These are phyloP conservation scores for Calonectria multiphialidica DNA, from an alignment of 2,329 filamentous ascomycete species.

Conservation along the genomic window DNA sequence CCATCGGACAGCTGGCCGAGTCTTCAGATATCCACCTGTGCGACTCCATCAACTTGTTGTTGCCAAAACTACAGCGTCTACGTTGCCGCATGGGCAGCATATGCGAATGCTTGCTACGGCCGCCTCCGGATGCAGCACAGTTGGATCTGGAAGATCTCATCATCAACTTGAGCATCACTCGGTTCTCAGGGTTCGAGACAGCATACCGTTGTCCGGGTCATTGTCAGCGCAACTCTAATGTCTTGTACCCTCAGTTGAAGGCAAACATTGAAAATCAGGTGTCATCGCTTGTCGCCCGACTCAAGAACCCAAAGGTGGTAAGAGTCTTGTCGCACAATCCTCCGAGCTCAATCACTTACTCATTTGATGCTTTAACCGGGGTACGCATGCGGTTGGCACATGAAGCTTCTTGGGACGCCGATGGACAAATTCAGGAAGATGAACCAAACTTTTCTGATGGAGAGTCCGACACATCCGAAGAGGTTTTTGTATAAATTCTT, in stretches of 20 bases:
- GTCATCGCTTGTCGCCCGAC: not conserved
- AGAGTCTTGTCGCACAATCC: not conserved
- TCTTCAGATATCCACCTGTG: not conserved
- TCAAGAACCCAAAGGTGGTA: not conserved
- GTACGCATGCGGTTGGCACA: not conserved
- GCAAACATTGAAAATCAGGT: not conserved
- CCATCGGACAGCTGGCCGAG: not conserved
- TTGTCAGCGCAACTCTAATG: not conserved
- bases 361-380: not conserved
- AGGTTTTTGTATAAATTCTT: not conserved
- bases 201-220: not conserved
- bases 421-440: not conserved
- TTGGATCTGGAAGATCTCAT: not conserved
- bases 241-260: not conserved
- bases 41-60: not conserved
- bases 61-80: not conserved
- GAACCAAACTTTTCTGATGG: not conserved
- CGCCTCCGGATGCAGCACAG: not conserved
- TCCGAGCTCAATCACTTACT: not conserved
- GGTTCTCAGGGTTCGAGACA: not conserved
- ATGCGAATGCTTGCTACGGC: not conserved
- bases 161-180: not conserved
- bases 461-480: not conserved
- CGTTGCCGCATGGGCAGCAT: not conserved
- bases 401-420: not conserved